Base-by-base conservation (phyloP, 2,329 filamentous ascomycete genomes). In the Aureobasidium sp. region DNA sequence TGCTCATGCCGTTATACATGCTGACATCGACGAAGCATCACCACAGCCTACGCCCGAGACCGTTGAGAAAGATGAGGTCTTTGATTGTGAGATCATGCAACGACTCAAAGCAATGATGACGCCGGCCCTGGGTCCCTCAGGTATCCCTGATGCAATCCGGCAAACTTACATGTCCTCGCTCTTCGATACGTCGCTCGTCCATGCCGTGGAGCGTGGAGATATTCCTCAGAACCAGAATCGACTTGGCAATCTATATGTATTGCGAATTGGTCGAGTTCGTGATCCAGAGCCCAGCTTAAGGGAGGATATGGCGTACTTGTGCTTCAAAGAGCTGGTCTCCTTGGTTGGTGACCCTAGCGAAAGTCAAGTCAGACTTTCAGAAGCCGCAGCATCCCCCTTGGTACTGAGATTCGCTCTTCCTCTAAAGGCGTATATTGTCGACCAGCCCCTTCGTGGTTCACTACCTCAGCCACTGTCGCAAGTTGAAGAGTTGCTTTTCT, bases 381-480 rank as follows among this genome's bases (percentile, higher is more conserved):
- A 85, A 70, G 88, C 88, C 3, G 84, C 87, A 0, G 87, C 90
- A 0, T 91, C 91, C 0, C 93, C 90, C 68, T 80, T 97, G 2
- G 87, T 97, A 48, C 78, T 96, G 1, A 86, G 94, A 2, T 85
- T 89, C 14, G 91, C 89, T 0, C 78, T 96, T 17, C 86, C 90
- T 0, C 76, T 97, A n/a, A 86, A 90, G 61, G 81, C 87, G 0
- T 97, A 96, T 71, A 86, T 95, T 49, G 89, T 91, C 4, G 94
- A 99, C 72, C 93, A 97, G 70, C 92, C 93, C 0, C 78, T 99
- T 22, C 82, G 94, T 15, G 92, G 94, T 0, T 83, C 86, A 54
- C 94, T 95, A 85, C 94, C 94, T 5, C 90, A 94, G 71, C 93
- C 93, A 0, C 79, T 90, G 5, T 87, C 85, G 9, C 90, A 96